Conservation (phyloP, 169 alveolate species). For the Babesia divergens region DNA sequence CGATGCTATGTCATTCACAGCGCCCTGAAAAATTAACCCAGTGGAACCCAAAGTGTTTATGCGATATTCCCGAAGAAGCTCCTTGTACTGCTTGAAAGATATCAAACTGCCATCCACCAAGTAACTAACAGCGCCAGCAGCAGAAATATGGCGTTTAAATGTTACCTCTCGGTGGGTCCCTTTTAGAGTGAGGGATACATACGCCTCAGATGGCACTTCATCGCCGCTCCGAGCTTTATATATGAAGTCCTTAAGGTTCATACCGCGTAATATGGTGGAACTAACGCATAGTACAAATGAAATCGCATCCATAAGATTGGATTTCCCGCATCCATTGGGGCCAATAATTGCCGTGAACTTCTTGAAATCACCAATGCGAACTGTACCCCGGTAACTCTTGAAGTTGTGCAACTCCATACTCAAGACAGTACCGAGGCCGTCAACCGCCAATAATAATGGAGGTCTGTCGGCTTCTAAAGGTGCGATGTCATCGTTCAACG, state of each 20-base stretch:
- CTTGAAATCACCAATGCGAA: conserved; percentile 83
- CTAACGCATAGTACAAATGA: conserved; percentile 85
- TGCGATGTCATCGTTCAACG: not conserved
- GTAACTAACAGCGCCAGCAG: conserved; percentile 78
- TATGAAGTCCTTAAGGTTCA: conserved; percentile 84
- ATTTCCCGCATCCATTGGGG: conserved; percentile 92
- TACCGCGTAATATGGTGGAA: conserved; percentile 80
- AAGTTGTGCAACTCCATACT: conserved; percentile 71
- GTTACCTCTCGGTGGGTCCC: conserved; percentile 69
- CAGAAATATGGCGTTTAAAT: conserved; percentile 78
- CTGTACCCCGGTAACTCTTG: conserved; percentile 90
- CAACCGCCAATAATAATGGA: not conserved
- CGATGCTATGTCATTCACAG: conserved; percentile 83
- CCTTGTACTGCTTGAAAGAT: conserved; percentile 61
- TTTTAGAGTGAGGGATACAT: conserved; percentile 76
- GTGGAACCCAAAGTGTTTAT: conserved; percentile 74
- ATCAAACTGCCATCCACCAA: conserved; percentile 70
- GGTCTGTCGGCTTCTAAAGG: not conserved
- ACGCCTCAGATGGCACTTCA: conserved; percentile 60
- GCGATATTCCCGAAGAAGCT: conserved; percentile 53
- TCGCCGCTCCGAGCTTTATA: conserved; percentile 67
- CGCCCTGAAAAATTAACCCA: conserved; percentile 87
- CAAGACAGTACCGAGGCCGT: conserved; percentile 30
- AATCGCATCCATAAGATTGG: conserved; percentile 85
- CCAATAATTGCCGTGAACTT: conserved; percentile 89